Base-by-base conservation (phyloP, 2,329 filamentous ascomycete genomes). In the Proliferodiscus dingleyae region DNA sequence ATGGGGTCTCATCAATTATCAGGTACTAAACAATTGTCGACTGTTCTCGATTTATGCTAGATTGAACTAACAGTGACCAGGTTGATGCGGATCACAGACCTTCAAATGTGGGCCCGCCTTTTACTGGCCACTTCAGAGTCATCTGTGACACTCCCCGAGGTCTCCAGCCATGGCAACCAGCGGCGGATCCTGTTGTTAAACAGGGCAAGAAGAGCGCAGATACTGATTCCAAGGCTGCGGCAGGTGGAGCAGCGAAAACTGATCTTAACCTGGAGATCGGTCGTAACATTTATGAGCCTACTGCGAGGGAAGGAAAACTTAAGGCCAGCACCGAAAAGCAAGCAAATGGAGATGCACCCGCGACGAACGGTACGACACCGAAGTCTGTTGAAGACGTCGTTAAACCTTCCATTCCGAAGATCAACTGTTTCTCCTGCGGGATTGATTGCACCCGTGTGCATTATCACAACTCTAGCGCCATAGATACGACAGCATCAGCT, bases 1-100 rank as follows among this genome's bases (percentile, higher is more conserved):
- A 66, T 98, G 93, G 93, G 93, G 93, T 6, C 73, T 98, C 61
- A 96, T 98, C 66, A 98, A 98, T 69, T 98, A 98, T 64, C 93
- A 98, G 75, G 91, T 95, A 75, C 53, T 16, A 19, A 37, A 22
- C 34, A 38, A 19, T 36, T 50, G 24, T 39, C 34, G 46, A 32
- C 38, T 33, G 19, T 15, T 22, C 11, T 40, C 13, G 21, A 19
- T 16, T 40, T 24, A 15, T 38, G 29, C 15, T 23, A 52, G 5
- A 9, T 7, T 13, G 8, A 15, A 51, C 59, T 67, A 60, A 69
- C 55, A 59, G 49, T 28, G 41, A 49, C 18, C 53, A 97, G 91
- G 91, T 98, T 61, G 93, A 98, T 68, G 88, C 91, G 23, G 91
- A 96, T 64, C 90, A 93, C 56, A 81, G 93, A 47, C 93, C 93